These are phyloP conservation scores for Fusarium heterosporum DNA, from an alignment of 2,329 filamentous ascomycete genomes.

Conservation along the genomic window DNA sequence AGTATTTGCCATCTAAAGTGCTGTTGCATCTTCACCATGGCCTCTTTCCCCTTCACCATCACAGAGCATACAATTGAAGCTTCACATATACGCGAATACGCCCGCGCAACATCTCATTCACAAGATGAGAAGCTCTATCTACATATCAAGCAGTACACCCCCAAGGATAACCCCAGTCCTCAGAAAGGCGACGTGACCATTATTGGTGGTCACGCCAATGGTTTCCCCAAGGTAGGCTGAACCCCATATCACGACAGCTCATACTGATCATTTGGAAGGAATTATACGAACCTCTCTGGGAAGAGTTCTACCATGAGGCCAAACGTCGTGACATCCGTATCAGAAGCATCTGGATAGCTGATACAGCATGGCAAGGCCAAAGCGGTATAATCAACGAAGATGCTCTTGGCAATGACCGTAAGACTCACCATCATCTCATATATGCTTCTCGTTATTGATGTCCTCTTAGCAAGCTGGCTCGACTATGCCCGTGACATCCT, in stretches of 20 bases:
- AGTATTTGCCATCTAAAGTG: neutral
- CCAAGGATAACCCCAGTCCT: conserved; percentile 74
- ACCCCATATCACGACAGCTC: neutral
- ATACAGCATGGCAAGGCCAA: conserved; percentile 85
- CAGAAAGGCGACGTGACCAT: conserved; percentile 84
- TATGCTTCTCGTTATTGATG: neutral
- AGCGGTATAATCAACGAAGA: conserved; percentile 82
- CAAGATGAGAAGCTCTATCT: conserved; percentile 82
- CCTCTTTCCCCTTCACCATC: conserved; percentile 65
- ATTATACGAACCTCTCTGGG: conserved; percentile 92
- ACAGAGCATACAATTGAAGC: conserved; percentile 79
- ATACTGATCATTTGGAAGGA: conserved; percentile 65
- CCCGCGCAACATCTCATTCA: conserved; percentile 74
- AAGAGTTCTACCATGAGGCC: conserved; percentile 75
- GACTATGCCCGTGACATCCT: conserved; percentile 88
- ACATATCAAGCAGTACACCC: conserved; percentile 89
- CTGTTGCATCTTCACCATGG: conserved; percentile 23
- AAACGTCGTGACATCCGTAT: conserved; percentile 74
- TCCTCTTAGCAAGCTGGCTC: conserved; percentile 70
- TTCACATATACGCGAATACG: conserved; percentile 86
- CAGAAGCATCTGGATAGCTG: conserved; percentile 88
- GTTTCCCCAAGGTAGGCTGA: conserved; percentile 80
- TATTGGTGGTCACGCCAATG: conserved; percentile 89
- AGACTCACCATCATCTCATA: conserved; percentile 46
- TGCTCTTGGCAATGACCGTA: conserved; percentile 85